phyloP scores from a whole-genome alignment of 345 rosid genomes.

The Salix exigua region DNA sequence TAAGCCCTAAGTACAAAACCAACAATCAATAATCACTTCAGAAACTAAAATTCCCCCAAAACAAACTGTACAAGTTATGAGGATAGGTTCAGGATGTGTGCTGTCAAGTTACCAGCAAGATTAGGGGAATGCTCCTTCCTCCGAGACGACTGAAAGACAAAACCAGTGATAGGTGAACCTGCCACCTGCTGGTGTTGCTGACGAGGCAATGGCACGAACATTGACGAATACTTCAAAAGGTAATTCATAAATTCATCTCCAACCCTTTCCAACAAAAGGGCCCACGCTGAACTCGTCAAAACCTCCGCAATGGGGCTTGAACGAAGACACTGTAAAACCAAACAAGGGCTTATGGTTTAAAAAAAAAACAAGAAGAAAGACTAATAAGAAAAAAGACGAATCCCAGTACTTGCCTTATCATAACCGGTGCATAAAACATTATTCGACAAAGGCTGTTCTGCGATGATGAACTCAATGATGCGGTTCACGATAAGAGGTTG shows the following conservation, averaged over 20 bases:
- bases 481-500: slow-evolving; percentile 61
- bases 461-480: slow-evolving; percentile 40
- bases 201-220: slow-evolving; percentile 50
- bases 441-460: slow-evolving; percentile 12
- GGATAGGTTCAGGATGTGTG: background rate
- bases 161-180: slow-evolving; percentile 43
- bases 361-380: background rate
- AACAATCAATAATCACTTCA: background rate
- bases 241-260: slow-evolving; percentile 64
- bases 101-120: slow-evolving; percentile 16
- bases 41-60: background rate
- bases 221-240: slow-evolving; percentile 53
- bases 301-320: slow-evolving; percentile 51
- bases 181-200: slow-evolving; percentile 65
- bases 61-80: too few species aligned
- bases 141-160: slow-evolving; percentile 12
- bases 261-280: slow-evolving; percentile 64
- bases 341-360: background rate
- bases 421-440: slow-evolving; percentile 53
- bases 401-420: slow-evolving; percentile 44
- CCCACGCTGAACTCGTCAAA: slow-evolving; percentile 60
- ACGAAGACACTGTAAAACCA: slow-evolving; percentile 37
- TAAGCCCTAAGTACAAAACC: slow-evolving; percentile 24
- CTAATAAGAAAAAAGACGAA: background rate
- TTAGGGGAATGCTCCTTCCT: slow-evolving; percentile 14